These are phyloP conservation scores for Sporothrix brasiliensis DNA, from an alignment of 2,329 filamentous ascomycete species.

Conservation along the genomic window DNA sequence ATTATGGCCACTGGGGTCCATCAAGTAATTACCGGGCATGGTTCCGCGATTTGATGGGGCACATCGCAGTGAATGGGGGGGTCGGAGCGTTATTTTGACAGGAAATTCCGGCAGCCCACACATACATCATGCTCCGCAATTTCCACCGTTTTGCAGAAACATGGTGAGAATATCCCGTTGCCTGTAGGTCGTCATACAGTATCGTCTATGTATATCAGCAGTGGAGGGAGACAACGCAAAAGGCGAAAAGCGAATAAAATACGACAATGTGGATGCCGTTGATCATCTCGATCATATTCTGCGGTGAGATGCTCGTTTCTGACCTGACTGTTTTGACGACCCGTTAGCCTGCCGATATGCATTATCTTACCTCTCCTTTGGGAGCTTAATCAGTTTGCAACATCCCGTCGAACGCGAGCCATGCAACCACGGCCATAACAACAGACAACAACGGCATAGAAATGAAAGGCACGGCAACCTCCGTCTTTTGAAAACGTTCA, in stretches of 20 bases:
- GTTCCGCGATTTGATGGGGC: too few species aligned
- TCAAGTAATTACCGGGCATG: not conserved
- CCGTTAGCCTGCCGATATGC: not conserved
- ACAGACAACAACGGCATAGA: not conserved
- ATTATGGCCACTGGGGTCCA: not conserved
- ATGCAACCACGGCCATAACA: not conserved
- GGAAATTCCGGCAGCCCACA: not conserved
- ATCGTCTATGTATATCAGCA: not conserved
- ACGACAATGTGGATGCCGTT: too few species aligned
- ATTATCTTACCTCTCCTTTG: not conserved
- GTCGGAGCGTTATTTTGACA: not conserved
- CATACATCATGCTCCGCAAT: not conserved
- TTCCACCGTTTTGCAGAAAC: not conserved
- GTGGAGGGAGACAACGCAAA: not conserved
- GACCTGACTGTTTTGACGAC: not conserved
- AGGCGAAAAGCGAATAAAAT: not conserved
- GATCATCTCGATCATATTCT: too few species aligned
- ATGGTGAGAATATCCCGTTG: not conserved
- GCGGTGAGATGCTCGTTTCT: not conserved
- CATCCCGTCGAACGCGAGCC: not conserved
- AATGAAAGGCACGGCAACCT: not conserved
- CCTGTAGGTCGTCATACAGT: not conserved
- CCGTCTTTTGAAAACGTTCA: not conserved
- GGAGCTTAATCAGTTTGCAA: constrained; percentile 20
- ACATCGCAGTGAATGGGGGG: not conserved